Evolutionary conservation across 345 rosid species (phyloP).

Genomic region (Lepidium didymum): DNA sequence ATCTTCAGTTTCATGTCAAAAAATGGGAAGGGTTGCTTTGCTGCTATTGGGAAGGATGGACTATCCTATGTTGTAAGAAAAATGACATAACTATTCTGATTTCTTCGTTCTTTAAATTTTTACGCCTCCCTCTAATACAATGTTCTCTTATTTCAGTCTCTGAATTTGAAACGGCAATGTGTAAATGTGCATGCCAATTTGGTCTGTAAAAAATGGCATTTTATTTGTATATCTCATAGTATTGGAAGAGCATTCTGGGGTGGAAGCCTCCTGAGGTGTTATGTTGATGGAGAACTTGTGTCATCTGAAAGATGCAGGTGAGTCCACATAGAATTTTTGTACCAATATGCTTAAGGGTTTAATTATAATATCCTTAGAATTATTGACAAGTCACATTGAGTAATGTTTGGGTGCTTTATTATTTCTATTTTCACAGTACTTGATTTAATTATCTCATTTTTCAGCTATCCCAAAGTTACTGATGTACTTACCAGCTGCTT

Average conservation of each 20-base stretch:
- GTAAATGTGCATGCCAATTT: slow-evolving; percentile 54
- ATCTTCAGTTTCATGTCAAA: slow-evolving; percentile 85
- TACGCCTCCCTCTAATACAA: slow-evolving; percentile 8
- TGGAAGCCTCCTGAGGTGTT: slow-evolving; percentile 84
- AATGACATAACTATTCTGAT: neutral
- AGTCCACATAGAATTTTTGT: neutral
- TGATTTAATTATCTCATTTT: slow-evolving; percentile 23
- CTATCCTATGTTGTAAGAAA: slow-evolving; percentile 64
- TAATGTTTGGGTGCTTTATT: slow-evolving; percentile 9
- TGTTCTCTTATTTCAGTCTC: slow-evolving; percentile 49
- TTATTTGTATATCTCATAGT: slow-evolving; percentile 80
- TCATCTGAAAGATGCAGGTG: slow-evolving; percentile 99
- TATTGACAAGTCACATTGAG: neutral
- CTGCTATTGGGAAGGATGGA: slow-evolving; percentile 59
- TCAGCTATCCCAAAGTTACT: slow-evolving; percentile 85
- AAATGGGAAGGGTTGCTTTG: slow-evolving; percentile 85
- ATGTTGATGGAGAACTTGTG: slow-evolving; percentile 72
- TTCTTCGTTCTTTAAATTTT: neutral
- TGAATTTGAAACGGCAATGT: slow-evolving; percentile 65
- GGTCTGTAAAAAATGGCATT: slow-evolving; percentile 77
- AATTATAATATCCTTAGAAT: slow-evolving; percentile 16
- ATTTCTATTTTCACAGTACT: neutral
- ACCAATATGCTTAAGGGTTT: neutral
- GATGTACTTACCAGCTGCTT: slow-evolving; percentile 67
- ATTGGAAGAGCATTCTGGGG: slow-evolving; percentile 96